Conservation (phyloP, 2,329 filamentous ascomycete genomes). For the Aureobasidium sp. region DNA sequence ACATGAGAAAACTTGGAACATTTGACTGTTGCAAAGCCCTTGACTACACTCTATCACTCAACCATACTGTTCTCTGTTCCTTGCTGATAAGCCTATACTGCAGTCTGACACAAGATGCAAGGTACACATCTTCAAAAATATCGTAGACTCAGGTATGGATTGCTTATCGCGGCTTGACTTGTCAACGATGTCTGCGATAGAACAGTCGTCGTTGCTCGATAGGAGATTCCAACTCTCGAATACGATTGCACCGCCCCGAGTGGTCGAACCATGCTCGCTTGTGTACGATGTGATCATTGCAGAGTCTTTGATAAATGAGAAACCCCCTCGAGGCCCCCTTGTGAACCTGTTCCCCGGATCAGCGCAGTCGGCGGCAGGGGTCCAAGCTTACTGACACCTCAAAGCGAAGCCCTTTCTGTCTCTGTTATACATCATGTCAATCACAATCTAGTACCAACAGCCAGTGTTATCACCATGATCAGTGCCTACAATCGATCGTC, state of each 20-base stretch:
- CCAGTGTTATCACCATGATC: not conserved
- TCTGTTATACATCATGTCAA: constrained; percentile 2
- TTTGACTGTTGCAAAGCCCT: not conserved
- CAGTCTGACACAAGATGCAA: not conserved
- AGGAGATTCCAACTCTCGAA: constrained; percentile 2
- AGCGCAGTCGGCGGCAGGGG: not conserved
- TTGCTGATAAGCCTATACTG: not conserved
- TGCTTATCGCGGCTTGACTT: not conserved
- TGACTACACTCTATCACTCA: not conserved
- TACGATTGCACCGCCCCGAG: constrained; percentile 6
- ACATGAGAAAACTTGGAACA: not conserved
- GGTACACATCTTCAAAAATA: not conserved
- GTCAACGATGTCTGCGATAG: not conserved
- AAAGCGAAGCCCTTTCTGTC: not conserved
- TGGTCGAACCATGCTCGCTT: constrained; percentile 7
- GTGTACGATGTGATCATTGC: not conserved
- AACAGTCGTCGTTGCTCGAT: not conserved
- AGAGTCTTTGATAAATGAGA: not conserved
- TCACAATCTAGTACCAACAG: not conserved
- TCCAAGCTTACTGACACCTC: not conserved
- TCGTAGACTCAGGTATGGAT: not conserved
- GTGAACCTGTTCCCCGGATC: not conserved
- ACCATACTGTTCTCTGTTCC: not conserved
- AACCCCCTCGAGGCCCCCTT: not conserved
- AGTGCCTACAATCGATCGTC: not conserved